Evolutionary conservation across 192 early-diverging fungal species (phyloP), one percentile per base, ranked within the genome.

Genomic region (Jimgerdemannia flammicorona): DNA sequence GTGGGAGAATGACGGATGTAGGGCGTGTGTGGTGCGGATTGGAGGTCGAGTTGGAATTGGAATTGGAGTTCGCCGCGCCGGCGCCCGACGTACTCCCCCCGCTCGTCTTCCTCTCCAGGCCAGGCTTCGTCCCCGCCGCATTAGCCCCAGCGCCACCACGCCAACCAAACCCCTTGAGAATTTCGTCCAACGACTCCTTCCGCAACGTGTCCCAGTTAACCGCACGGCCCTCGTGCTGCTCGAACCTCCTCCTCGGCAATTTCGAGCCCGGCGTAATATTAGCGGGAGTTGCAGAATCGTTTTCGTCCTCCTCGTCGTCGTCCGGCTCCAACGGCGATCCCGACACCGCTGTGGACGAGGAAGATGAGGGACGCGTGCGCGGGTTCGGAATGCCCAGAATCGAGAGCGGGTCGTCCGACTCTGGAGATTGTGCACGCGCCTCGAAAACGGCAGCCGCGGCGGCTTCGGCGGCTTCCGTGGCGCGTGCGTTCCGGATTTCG

Each of bases 401-500:
- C 4, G 29, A 54, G 40, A 75, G 74, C 20, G 64, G 29, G 42
- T 79, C 44, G 40, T 49, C 7, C 14, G n/a, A 20, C 4, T 66
- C 49, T 19, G 71, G 4, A 3, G 44, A 43, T n/a, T 75, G 40
- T 3, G 40, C 11, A 44, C 40, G 39, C 4, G 42, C 19, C 18
- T 67, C 39, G 11, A n/a, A 18, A 29, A 18, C n/a, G 42, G n/a
- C n/a, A 14, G 29, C 70, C 4, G 19, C 42, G 7, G 69, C 17
- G 10, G 49, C 40, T n/a, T 40, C 63, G 8, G 17, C 66, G 3
- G 19, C 20, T 18, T 74, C 63, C 18, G 49, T 66, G 0, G 72
- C 40, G 9, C 81, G 81, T 7, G 64, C 69, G 20, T 84, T 77
- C 1, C 82, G 79, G 64, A 87, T 81, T 0, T 75, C 79, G 2